Percentiles rank a stretch among this genome's conserved stretches.
Evolutionary conservation across 2,329 filamentous ascomycete genomes (phyloP).

Genomic region (Penicillium sp.): DNA sequence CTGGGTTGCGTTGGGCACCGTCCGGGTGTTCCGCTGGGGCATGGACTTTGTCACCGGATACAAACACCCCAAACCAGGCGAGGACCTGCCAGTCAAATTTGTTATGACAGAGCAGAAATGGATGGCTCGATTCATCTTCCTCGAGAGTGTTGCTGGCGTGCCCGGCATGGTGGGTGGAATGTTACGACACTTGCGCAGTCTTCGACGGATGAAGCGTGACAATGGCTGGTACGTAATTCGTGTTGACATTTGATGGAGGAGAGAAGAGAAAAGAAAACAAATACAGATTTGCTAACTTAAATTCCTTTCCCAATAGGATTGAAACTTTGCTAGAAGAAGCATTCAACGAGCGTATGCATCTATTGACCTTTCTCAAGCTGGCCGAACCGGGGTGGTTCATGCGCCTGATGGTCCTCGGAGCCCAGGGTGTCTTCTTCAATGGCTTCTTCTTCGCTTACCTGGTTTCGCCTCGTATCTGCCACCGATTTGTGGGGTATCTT

Average conservation of each 20-base stretch:
- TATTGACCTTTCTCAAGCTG: conserved; percentile 91
- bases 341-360: conserved; percentile 93
- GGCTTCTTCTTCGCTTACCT: conserved; percentile 88
- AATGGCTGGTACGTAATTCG: conserved; percentile 79
- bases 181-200: conserved; percentile 82
- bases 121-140: conserved; percentile 86
- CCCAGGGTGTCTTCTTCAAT: conserved; percentile 97
- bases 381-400: conserved; percentile 85
- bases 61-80: conserved; percentile 66
- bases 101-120: conserved; percentile 84
- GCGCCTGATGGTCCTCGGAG: conserved; percentile 86
- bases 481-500: conserved; percentile 94
- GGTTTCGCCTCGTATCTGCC: conserved; percentile 81
- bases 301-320: conserved; percentile 62
- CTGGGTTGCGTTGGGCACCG: conserved; percentile 74
- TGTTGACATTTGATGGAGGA: too few species aligned
- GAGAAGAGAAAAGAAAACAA: not conserved
- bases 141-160: conserved; percentile 92
- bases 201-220: conserved; percentile 85
- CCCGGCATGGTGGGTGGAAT: conserved; percentile 97
- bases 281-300: not conserved
- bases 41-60: conserved; percentile 84
- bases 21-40: conserved; percentile 75
- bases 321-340: conserved; percentile 88
- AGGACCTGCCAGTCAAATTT: conserved; percentile 57